These are phyloP conservation scores for Salix caprea DNA, from an alignment of 345 rosid genomes.

Conservation along the genomic window DNA sequence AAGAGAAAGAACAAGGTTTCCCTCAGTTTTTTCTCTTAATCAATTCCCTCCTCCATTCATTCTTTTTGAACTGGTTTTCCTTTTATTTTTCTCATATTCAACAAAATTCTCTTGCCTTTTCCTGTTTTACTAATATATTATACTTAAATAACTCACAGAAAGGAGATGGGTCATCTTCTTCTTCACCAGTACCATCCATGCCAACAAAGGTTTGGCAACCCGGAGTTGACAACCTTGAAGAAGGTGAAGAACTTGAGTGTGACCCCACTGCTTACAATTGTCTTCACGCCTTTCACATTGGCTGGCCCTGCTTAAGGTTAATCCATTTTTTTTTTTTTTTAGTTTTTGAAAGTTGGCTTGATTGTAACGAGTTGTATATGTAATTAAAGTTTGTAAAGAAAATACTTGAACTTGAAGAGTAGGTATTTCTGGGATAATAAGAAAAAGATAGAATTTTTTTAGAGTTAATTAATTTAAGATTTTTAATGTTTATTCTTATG, in stretches of 20 bases:
- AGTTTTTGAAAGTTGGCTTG: neutral
- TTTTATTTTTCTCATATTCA: neutral
- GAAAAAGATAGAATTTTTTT: neutral
- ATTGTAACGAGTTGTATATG: neutral
- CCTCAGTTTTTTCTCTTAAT: neutral
- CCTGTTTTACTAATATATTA: neutral
- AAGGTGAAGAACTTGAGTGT: conserved; percentile 94
- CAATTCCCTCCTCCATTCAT: neutral
- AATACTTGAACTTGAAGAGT: neutral
- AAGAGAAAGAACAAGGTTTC: conserved; percentile 75
- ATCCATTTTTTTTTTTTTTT: neutral
- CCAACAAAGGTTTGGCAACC: conserved; percentile 94
- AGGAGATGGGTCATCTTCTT: conserved; percentile 56
- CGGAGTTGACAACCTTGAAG: conserved; percentile 91
- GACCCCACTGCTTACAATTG: conserved; percentile 88
- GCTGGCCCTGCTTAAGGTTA: conserved; percentile 97
- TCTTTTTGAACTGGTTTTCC: neutral
- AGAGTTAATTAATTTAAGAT: neutral
- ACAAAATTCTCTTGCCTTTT: neutral
- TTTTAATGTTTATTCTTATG: neutral
- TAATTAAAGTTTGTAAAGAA: neutral
- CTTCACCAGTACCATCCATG: conserved; percentile 47
- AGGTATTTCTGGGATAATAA: neutral
- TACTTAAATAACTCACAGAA: conserved; percentile 26
- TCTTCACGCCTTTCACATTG: conserved; percentile 83